Evolutionary conservation across 306 rosid genomes (phyloP), one percentile per base, ranked within the genome.

Genomic region (Begonia peltatifolia): DNA sequence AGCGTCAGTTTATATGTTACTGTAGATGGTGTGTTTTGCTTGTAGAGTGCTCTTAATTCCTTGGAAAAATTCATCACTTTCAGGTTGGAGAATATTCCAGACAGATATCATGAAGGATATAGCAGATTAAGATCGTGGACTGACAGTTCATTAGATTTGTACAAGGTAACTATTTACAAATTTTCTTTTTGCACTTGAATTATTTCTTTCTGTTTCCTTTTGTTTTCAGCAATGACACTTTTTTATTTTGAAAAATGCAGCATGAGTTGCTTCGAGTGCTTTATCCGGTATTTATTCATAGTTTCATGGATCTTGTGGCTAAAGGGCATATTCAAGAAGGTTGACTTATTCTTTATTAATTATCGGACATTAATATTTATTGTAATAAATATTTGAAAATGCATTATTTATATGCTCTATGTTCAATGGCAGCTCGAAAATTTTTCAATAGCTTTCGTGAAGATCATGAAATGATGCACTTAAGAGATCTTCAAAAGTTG

Each of bases 281-380:
- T 60, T 86, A 86, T 79, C 99, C 99, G 0, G 96, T 86, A 10
- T 92, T 86, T 68, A 81, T 92, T 9, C 99, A 92, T 58, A 83
- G 94, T 67, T 92, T 86, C 67, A 86, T 92, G 94, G 99, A 86
- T 67, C 87, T 86, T n/a, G 89, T 92, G 44, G 99, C 94, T 4
- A 83, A 83, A 61, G 94, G 99, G 63, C 94, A 92, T 65, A 56
- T 79, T 70, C 96, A 86, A 64, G 99, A 83, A 77, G 96, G 99
- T 86, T 56, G 23, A 3, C 23, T 43, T 30, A 30, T 9, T 30
- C 9, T 30, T 30, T 30, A 9, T 5, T 7, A 30, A 30, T 7
- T 30, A 30, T 30, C 0, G 8, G 23, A 2, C 23, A 30, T 30
- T 5, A 30, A 30, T 30, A 30, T 30, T 5, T 30, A 30, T 1